Evolutionary conservation across 768 basidiomycete species (phyloP).

Genomic region (Boletus patriciae): DNA sequence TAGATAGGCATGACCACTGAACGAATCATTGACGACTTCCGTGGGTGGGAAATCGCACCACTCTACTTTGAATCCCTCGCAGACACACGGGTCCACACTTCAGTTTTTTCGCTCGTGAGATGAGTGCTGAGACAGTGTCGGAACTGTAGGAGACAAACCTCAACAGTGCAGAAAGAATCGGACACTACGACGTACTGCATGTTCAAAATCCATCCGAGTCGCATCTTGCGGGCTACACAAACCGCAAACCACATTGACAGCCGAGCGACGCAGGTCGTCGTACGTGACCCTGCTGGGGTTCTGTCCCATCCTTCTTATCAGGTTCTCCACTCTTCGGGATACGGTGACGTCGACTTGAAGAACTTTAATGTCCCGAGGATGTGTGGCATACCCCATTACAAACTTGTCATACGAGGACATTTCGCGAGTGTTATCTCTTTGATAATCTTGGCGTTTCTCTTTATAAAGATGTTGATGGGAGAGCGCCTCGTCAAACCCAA

Average conservation of each 20-base stretch:
- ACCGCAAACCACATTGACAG: conserved; percentile 6
- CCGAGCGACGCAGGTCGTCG: conserved; percentile 2
- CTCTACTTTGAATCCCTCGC: not conserved
- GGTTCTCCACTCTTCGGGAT: conserved; percentile 8
- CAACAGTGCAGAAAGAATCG: not conserved
- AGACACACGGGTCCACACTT: conserved; percentile 7
- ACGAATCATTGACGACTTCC: too few relatives aligned
- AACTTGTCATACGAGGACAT: not conserved
- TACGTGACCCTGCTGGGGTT: conserved; percentile 1
- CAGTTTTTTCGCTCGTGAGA: not conserved
- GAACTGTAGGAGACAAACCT: conserved; percentile 1
- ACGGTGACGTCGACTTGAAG: conserved; percentile 8
- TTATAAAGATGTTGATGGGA: conserved; percentile 9
- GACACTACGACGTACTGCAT: conserved; percentile 3
- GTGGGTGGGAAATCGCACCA: not conserved
- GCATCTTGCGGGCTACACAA: not conserved
- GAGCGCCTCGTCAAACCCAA: conserved; percentile 6
- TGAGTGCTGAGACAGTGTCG: conserved; percentile 8
- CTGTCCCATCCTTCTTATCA: conserved; percentile 9
- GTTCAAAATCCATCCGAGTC: conserved; percentile 2
- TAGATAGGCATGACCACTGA: too few relatives aligned
- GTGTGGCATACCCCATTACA: not conserved
- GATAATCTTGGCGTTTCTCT: not conserved
- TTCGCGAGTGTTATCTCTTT: not conserved
- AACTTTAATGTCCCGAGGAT: not conserved